A percentile compares a stretch with the other conserved stretches of the same genome.
Evolutionary conservation across 495 filamentous ascomycete genomes (phyloP).

Genomic region (Penicillium nucicola): DNA sequence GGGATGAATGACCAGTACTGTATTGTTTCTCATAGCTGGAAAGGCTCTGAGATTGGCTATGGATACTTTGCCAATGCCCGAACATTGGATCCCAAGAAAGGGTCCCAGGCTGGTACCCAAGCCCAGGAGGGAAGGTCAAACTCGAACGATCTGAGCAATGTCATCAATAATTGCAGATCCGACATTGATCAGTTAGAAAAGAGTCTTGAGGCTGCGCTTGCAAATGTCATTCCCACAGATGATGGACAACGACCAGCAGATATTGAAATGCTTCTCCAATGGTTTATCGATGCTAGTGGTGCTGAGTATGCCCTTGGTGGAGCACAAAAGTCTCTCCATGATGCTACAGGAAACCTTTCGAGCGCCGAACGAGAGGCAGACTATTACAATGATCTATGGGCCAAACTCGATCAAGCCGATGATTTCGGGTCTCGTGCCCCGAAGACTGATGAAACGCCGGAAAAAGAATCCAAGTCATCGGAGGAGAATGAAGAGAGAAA

Average conservation of each 20-base stretch:
- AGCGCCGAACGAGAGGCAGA: not conserved
- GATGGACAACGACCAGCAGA: not conserved
- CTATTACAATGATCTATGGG: not conserved
- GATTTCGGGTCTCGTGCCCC: too few species aligned
- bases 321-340: not conserved
- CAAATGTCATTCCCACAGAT: not conserved
- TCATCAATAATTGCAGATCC: not conserved
- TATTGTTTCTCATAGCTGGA: slow-evolving; percentile 49
- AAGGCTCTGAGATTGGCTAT: slow-evolving; percentile 38
- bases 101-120: not conserved
- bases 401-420: too few species aligned
- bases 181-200: not conserved
- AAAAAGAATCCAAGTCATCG: not conserved
- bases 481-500: too few species aligned
- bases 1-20: slow-evolving; percentile 34
- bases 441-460: not conserved
- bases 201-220: not conserved
- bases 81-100: slow-evolving; percentile 1
- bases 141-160: not conserved
- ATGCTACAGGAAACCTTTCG: not conserved
- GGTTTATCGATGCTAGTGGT: slow-evolving; percentile 1
- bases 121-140: not conserved
- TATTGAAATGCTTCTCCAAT: not conserved
- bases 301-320: not conserved
- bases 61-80: slow-evolving; percentile 23